Conservation (phyloP, 768 basidiomycete genomes). For the Boletus patriciae region DNA sequence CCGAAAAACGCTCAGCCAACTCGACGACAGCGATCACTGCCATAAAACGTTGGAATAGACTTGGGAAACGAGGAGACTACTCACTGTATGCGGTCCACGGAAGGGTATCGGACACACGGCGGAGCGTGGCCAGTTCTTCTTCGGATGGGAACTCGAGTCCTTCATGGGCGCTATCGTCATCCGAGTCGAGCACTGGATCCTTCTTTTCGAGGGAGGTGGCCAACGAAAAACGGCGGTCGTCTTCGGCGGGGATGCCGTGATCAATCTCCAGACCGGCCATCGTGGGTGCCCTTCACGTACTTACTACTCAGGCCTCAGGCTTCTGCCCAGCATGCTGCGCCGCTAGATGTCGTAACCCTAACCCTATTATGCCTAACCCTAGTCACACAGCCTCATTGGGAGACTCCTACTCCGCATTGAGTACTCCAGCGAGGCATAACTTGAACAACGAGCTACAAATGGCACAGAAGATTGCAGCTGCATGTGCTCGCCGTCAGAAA, state of each 20-base stretch:
- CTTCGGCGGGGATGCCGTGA: slow-evolving; percentile 13
- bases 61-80: neutral
- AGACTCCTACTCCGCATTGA: no score
- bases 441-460: no score
- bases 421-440: no score
- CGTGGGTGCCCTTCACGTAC: no score
- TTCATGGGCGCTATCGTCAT: slow-evolving; percentile 42
- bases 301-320: no score
- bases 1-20: slow-evolving; percentile 73
- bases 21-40: slow-evolving; percentile 67
- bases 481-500: no score
- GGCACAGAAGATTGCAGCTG: no score
- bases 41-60: neutral
- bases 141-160: slow-evolving; percentile 64
- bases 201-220: slow-evolving; percentile 24
- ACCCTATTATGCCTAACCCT: no score
- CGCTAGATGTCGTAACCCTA: no score
- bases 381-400: no score
- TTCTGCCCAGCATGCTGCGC: no score
- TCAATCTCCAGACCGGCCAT: slow-evolving; percentile 13
- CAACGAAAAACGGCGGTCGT: slow-evolving; percentile 3
- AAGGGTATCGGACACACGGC: slow-evolving; percentile 58
- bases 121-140: slow-evolving; percentile 56
- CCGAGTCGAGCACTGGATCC: slow-evolving; percentile 12
- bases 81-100: slow-evolving; percentile 55